Conservation (phyloP, 2,329 filamentous ascomycete species). For the Periconia sp. region DNA sequence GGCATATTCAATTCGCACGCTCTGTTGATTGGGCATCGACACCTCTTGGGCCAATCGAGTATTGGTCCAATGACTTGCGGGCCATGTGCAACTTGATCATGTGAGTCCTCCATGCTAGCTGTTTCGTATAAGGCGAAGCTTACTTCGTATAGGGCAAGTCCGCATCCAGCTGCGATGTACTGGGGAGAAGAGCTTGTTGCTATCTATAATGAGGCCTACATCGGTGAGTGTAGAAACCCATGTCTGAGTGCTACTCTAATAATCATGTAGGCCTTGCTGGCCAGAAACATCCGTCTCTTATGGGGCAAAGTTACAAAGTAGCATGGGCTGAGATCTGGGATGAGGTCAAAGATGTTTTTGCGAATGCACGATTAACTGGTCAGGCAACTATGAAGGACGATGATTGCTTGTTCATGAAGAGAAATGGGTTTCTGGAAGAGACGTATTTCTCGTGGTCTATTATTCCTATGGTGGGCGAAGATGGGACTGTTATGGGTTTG, state of each 20-base stretch:
- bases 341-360: slow-evolving; percentile 68
- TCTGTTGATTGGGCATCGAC: slow-evolving; percentile 74
- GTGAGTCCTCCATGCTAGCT: slow-evolving; percentile 34
- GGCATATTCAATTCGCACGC: slow-evolving; percentile 73
- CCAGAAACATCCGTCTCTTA: slow-evolving; percentile 73
- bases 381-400: slow-evolving; percentile 85
- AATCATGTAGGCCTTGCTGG: slow-evolving; percentile 60
- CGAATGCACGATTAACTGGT: slow-evolving; percentile 67
- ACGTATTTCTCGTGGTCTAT: slow-evolving; percentile 83
- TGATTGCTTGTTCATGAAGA: slow-evolving; percentile 71
- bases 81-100: slow-evolving; percentile 82
- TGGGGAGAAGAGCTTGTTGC: slow-evolving; percentile 72
- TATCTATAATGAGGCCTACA: slow-evolving; percentile 73
- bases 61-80: slow-evolving; percentile 71
- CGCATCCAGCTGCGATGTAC: slow-evolving; percentile 69
- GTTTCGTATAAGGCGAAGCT: neutral
- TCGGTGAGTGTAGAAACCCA: slow-evolving; percentile 22
- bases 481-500: slow-evolving; percentile 73
- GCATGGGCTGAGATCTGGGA: slow-evolving; percentile 77
- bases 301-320: slow-evolving; percentile 70
- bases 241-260: neutral
- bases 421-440: slow-evolving; percentile 73
- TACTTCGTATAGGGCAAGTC: slow-evolving; percentile 33
- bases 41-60: slow-evolving; percentile 72
- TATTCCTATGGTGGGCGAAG: slow-evolving; percentile 72